Base-by-base conservation (phyloP, 805 yeast species). In the Schizosaccharomyces osmophilus region DNA sequence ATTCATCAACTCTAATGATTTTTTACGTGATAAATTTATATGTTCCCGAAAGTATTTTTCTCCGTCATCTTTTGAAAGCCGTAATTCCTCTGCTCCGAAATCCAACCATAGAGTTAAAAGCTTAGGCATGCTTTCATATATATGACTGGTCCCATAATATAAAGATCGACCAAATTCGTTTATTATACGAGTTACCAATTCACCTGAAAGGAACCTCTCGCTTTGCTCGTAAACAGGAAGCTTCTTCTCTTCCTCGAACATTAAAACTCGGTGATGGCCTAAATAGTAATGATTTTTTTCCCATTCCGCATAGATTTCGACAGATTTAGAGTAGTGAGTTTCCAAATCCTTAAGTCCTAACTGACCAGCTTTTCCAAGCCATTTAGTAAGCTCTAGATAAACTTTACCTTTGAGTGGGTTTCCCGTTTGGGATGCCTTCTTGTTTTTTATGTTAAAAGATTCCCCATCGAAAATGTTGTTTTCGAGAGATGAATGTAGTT, bases 311-410 rank as follows among this genome's bases (percentile, higher is more conserved):
- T 82, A 82, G 22, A 81, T 68, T 43, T 73, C 72, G 19, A 79
- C 76, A 0, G 90, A 82, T 3, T 78, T 74, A 32, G 73, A 73
- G 66, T 87, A 93, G 64, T 86, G 86, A 36, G 77, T 77, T 24
- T 84, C 78, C 48, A 93, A 84, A 43, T 82, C 82, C 17, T 77
- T 78, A 8, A 94, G 82, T 8, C 87, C 82, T 41, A 88, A 83
- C 68, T 86, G 89, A 60, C 87, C 89, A 0, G 96, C 85, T 43
- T 75, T 75, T 67, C 88, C 95, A 19, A 88, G 73, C 97, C 97
- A 93, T 64, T 82, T 80, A 0, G 96, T 86, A 68, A 86, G 86
- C 63, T 83, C 82, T 59, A 89, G 72, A 17, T 19, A 24, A 22
- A 29, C 57, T 51, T 51, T 51, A 19, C 57, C 57, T 26, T 51